Percentiles rank a stretch among this genome's conserved stretches.
These are phyloP conservation scores for Penicillium goetzii DNA, from an alignment of 495 filamentous ascomycete genomes.

Conservation along the genomic window DNA sequence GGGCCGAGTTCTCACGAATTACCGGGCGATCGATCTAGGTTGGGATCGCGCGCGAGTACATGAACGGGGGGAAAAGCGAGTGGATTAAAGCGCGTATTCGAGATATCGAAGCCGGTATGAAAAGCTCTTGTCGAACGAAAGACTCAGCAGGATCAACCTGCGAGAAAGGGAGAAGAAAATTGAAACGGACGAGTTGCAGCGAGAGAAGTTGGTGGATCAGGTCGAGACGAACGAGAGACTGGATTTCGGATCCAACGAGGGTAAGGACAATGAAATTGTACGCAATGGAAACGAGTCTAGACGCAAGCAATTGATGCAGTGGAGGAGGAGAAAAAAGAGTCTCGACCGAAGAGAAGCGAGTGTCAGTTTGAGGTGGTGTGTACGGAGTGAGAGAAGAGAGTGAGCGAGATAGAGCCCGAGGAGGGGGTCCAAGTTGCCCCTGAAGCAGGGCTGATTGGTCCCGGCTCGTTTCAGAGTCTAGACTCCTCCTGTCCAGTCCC, in stretches of 20 bases:
- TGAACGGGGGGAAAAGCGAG: constrained; percentile 3
- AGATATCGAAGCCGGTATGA: not conserved
- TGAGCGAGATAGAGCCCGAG: not conserved
- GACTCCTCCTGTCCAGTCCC: constrained; percentile 7
- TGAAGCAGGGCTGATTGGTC: constrained; percentile 25
- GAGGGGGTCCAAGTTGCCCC: constrained; percentile 15
- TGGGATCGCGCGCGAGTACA: constrained; percentile 6
- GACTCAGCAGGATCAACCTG: constrained; percentile 39
- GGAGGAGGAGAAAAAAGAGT: constrained; percentile 12
- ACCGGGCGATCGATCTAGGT: constrained; percentile 10
- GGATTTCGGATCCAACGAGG: not conserved
- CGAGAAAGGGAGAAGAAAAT: constrained; percentile 8
- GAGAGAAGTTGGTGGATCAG: not conserved
- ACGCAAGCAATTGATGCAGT: constrained; percentile 1
- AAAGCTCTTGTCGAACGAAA: not conserved
- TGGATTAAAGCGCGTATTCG: constrained; percentile 12
- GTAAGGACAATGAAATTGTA: not conserved
- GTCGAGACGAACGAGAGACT: constrained; percentile 8
- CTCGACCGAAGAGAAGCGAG: constrained; percentile 7
- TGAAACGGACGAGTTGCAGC: constrained; percentile 1
- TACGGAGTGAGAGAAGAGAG: not conserved
- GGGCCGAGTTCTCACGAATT: constrained; percentile 13
- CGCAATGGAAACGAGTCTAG: constrained; percentile 5
- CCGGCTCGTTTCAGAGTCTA: constrained; percentile 30
- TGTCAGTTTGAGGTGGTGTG: not conserved